Base-by-base conservation (phyloP, 306 rosid species). In the Quercus aquifolioides region DNA sequence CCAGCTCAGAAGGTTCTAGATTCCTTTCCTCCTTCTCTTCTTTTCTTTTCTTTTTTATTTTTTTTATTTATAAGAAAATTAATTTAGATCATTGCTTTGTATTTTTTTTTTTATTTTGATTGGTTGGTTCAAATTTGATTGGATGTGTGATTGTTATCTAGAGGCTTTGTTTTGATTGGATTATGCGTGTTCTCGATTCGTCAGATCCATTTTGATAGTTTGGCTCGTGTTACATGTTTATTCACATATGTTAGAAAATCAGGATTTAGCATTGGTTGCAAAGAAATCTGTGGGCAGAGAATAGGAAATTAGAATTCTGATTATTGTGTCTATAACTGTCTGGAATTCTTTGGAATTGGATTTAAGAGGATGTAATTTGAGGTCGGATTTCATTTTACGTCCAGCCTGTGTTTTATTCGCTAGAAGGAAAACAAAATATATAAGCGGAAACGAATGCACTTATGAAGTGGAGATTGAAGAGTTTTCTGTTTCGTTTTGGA, bases 1-100 rank as follows among this genome's bases (percentile, higher is more conserved):
- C 87, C 99, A 93, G 87, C 97, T 95, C 98, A 91, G 85, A 93
- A 87, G 98, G 99, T 93, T 78, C 79, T 80, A 64, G 67, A 80
- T 64, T 21, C 2, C 65, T 41, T 60, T 35, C 25, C 19, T 33
- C 71, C 38, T 26, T 5, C 55, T 54, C 57, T 5, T 23, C 0
- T 21, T 3, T 73, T 73, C 11, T 74, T 8, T 58, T 59, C 68
- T 65, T 33, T 14, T 64, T 75, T 63, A 56, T 26, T 2, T 26
- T 28, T 28, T 79, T 74, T 63, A 54, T 25, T 65, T 64, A 73
- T 65, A 54, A 52, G 74, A 56, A 76, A 70, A 21, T 82, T 74
- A 54, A 5, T 76, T 4, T 80, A 78, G 76, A 89, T 86, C 84
- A 81, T 78, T 83, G 26, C 79, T 83, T 74, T 55, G 83, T 55